Conservation (phyloP, 768 basidiomycete genomes). For the Mycena crocata region DNA sequence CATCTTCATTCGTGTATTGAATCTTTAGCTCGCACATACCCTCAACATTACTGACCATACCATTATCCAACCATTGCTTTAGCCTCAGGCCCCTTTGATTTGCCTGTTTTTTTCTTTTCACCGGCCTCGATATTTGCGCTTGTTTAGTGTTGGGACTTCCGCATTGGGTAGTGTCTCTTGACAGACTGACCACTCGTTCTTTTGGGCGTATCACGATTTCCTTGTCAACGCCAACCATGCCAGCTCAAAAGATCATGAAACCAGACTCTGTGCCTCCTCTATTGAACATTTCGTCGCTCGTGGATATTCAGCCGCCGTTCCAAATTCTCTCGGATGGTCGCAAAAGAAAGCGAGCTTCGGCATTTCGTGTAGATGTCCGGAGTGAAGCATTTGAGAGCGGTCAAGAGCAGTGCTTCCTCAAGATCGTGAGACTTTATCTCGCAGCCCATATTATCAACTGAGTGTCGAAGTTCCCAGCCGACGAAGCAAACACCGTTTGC, state of each 20-base stretch:
- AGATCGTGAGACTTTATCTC: constrained; percentile 8
- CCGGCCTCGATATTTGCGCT: too few species aligned
- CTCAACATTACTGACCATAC: too few species aligned
- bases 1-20: too few species aligned
- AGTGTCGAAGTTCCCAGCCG: constrained; percentile 5
- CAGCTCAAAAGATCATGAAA: background rate
- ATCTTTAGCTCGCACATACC: too few species aligned
- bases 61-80: too few species aligned
- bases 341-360: constrained; percentile 15
- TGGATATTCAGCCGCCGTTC: background rate
- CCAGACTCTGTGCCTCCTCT: background rate
- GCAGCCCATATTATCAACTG: background rate
- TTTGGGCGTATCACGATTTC: too few species aligned
- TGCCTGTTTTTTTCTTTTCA: too few species aligned
- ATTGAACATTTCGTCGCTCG: constrained; percentile 5
- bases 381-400: constrained; percentile 17
- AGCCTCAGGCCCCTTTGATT: too few species aligned
- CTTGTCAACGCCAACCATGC: background rate
- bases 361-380: constrained; percentile 16
- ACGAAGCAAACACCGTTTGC: background rate
- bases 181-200: too few species aligned
- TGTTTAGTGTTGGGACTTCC: too few species aligned
- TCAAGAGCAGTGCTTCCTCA: constrained; percentile 10
- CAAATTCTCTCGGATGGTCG: constrained; percentile 12
- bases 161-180: too few species aligned